Base-by-base conservation (phyloP, 345 rosid species). In the Combretum micranthum region DNA sequence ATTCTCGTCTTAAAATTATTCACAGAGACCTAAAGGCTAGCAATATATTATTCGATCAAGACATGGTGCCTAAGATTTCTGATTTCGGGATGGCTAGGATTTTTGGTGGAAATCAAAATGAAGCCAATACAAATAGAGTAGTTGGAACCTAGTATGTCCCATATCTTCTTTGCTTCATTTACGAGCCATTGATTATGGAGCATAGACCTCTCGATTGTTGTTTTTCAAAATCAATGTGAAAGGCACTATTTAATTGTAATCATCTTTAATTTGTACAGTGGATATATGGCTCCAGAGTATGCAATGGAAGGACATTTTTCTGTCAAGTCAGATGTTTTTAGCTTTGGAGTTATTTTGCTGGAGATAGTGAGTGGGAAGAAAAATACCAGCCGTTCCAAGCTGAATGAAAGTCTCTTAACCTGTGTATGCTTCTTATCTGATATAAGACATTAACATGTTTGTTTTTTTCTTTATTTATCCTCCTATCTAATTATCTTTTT, bases 221-320 rank as follows among this genome's bases (percentile, higher is more conserved):
- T 7, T 3, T 3, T 7, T 25, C 0, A 25, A 25, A 25, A 3
- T 25, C 32, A 25, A 15, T 16, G 44, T 18, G 8, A 9, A 43
- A 39, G 11, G 16, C 12, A 7, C 8, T 22, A 15, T 20, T 11
- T 20, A 10, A 14, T 9, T 37, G 42, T 37, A 42, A 42, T 19
- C 13, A 18, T 22, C 18, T 20, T 50, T 43, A 20, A 21, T 44
- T 18, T 18, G 12, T 12, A 20, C 73, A 80, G 79, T 69, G 88
- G 85, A 10, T 83, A 79, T 66, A 83, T 75, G 79, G 77, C 88
- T 23, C 77, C 77, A 21, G 83, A 83, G 32, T 76, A 83, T 56
- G 82, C 76, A 16, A 53, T 69, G 15, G 76, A 72, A 2, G 84
- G 84, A 12, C 4, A 49, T 13, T 72, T 83, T 52, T 80, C 81